A percentile compares a stretch with the other conserved stretches of the same genome.
These are phyloP conservation scores for Echinochloa phyllopogon DNA, from an alignment of 176 grass and related monocot species.

Conservation along the genomic window DNA sequence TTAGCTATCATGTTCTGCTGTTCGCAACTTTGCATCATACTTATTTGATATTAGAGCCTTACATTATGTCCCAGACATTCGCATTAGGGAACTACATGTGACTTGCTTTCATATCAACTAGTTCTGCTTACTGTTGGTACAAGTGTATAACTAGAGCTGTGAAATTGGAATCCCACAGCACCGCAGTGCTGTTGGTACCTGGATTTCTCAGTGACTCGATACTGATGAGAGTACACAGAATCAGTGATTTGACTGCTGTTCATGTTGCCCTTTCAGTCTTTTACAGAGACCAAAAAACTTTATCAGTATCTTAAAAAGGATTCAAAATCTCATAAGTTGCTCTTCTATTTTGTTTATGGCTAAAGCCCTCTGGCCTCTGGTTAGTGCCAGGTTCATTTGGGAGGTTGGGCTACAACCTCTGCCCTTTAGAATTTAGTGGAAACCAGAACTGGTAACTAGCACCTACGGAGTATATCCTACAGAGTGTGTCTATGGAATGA, in stretches of 20 bases:
- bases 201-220: not conserved
- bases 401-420: conserved; percentile 9
- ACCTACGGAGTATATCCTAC: not conserved
- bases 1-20: not conserved
- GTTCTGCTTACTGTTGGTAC: not conserved
- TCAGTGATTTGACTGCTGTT: not conserved
- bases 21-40: not conserved
- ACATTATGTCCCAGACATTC: not conserved
- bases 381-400: not conserved
- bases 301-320: not conserved
- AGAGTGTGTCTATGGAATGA: not conserved
- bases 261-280: not conserved
- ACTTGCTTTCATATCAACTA: not conserved
- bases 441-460: not conserved
- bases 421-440: not conserved
- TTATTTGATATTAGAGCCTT: not conserved
- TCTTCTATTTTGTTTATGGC: not conserved
- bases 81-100: not conserved
- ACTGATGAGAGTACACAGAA: not conserved
- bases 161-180: not conserved
- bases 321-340: not conserved
- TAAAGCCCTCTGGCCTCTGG: no score
- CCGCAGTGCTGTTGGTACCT: not conserved
- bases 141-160: not conserved
- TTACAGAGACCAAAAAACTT: not conserved